Percentiles rank a stretch among this genome's conserved stretches.
Evolutionary conservation across 768 basidiomycete species (phyloP).

Genomic region (Lyophyllum semitale): DNA sequence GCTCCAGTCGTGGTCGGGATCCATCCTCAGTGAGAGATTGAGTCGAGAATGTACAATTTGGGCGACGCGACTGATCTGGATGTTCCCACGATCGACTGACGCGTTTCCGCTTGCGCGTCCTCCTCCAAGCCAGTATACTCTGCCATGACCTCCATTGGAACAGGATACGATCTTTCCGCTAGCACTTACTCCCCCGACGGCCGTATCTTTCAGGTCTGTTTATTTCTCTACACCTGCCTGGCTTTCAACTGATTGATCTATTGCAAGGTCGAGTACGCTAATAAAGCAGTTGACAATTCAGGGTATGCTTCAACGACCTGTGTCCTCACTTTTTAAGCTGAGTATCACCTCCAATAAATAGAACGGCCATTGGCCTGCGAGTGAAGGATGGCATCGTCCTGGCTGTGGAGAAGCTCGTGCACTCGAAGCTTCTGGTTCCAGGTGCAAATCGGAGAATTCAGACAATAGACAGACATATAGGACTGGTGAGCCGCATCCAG

Average conservation of each 20-base stretch:
- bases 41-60: conserved; percentile 9
- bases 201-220: conserved; percentile 89
- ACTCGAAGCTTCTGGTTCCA: conserved; percentile 93
- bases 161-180: conserved; percentile 96
- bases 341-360: conserved; percentile 28
- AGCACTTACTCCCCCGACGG: conserved; percentile 97
- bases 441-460: conserved; percentile 93
- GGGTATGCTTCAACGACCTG: conserved; percentile 54
- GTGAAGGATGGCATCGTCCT: conserved; percentile 94
- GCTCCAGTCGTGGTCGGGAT: conserved; percentile 61
- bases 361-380: conserved; percentile 94
- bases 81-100: conserved; percentile 50
- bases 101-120: conserved; percentile 51
- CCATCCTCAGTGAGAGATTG: conserved; percentile 23
- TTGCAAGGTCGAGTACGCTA: conserved; percentile 91
- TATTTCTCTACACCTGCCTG: conserved; percentile 4
- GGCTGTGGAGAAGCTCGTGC: conserved; percentile 97
- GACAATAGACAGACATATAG: conserved; percentile 91
- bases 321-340: neutral
- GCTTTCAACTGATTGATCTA: conserved; percentile 3
- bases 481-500: conserved; percentile 58
- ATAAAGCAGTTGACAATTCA: conserved; percentile 98
- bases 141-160: conserved; percentile 96
- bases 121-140: conserved; percentile 17
- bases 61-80: conserved; percentile 29